phyloP scores from a whole-genome alignment of 352 stramenopile genomes.

The Blastocystis sp. region DNA sequence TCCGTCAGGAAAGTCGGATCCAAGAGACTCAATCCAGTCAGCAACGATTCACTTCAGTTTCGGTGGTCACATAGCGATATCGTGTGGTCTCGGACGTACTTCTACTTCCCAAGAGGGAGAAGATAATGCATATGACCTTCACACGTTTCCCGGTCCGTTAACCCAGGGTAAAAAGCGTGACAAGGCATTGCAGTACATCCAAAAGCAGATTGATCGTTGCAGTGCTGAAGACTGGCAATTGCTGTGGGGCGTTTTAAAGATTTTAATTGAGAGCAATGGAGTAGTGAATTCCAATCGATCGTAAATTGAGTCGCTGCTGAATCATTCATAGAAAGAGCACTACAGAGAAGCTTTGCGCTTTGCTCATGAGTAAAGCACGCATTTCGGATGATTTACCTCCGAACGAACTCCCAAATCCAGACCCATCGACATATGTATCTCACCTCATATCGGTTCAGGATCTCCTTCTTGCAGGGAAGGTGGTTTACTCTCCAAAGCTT shows the following conservation, averaged over 20 bases:
- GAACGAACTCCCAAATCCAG: neutral
- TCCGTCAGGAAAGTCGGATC: neutral
- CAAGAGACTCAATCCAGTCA: neutral
- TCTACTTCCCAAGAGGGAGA: neutral
- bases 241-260: slow-evolving; percentile 20
- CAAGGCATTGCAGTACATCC: neutral
- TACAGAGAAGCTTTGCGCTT: neutral
- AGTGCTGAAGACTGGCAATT: slow-evolving; percentile 5
- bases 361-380: neutral
- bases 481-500: neutral
- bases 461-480: neutral
- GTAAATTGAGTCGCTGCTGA: neutral
- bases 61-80: neutral
- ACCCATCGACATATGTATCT: neutral
- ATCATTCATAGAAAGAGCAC: neutral
- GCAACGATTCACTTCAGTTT: neutral
- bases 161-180: slow-evolving; percentile 15
- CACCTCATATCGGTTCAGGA: slow-evolving; percentile 22
- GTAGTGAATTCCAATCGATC: neutral
- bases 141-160: neutral
- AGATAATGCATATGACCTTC: neutral
- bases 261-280: slow-evolving; percentile 41
- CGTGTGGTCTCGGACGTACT: neutral
- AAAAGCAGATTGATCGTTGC: neutral
- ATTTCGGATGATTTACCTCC: slow-evolving; percentile 24